Evolutionary conservation across 768 basidiomycete species (phyloP), one percentile per base, ranked within the genome.

Genomic region (Mycena floridula): DNA sequence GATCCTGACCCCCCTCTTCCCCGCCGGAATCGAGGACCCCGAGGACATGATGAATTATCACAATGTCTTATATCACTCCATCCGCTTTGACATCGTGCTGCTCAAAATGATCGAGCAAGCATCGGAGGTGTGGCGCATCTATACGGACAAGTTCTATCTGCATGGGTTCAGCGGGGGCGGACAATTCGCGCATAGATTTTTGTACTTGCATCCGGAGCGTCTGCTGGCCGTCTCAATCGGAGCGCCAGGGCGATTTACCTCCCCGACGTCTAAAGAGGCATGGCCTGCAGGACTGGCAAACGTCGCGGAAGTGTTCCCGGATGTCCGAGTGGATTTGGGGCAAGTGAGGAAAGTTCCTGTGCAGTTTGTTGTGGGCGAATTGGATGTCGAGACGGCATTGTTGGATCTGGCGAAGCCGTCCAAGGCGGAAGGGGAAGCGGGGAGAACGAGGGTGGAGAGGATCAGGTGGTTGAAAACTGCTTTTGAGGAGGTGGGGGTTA

Each of bases 121-220:
- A 7, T 48, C 40, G 20, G n/a, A 21, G 1, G 46, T 45, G 3
- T 59, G 56, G 56, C 38, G 46, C 15, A 41, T 59, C 21, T 28
- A 44, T 15, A 45, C 46, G 11, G 46, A 45, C 12, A 13, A 44
- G 20, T 49, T 59, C 25, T 54, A 44, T 25, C 21, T 59, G 24
- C 54, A 59, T 42, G 58, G 58, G 1, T 59, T 56, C 28, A 59
- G 58, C 46, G 58, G 47, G 3, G 56, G 58, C 11, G 56, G 48
- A 3, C 58, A 59, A 25, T 59, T 59, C 25, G 56, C 48, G 28
- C 58, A 56, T 30, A 52, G 56, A 3, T 59, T 59, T 30, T 16
- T 51, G 16, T 58, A 58, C 28, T 38, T 59, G 7, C 47, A 58
- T 21, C 51, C 56, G 4, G 9, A 48, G 5, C 42, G 55, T 8